Evolutionary conservation across 352 stramenopile genomes (phyloP).

Genomic region (Globisporangium viniferum): DNA sequence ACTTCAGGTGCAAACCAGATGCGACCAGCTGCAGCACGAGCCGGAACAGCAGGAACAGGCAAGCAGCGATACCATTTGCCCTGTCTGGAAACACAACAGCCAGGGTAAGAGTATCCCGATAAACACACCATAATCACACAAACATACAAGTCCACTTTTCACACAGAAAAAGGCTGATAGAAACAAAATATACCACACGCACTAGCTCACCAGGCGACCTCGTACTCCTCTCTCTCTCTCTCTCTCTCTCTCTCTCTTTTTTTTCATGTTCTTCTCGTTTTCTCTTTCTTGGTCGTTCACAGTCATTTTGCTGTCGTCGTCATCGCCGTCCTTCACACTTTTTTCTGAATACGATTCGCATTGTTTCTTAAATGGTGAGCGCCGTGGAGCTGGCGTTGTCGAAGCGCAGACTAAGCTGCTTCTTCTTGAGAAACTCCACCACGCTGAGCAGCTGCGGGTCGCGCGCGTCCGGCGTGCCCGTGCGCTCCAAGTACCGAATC

Average conservation of each 20-base stretch:
- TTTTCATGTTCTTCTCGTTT: neutral
- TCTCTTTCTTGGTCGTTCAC: neutral
- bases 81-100: constrained; percentile 7
- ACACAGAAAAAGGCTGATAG: neutral
- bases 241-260: neutral
- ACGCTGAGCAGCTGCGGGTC: constrained; percentile 74
- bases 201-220: neutral
- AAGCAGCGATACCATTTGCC: constrained; percentile 1
- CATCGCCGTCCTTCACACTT: neutral
- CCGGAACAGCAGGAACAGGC: neutral
- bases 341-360: neutral
- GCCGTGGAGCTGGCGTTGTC: constrained; percentile 82
- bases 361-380: constrained; percentile 65
- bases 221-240: neutral
- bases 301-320: neutral
- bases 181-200: neutral
- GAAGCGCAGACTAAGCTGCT: constrained; percentile 83
- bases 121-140: neutral
- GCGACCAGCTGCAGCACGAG: constrained; percentile 1
- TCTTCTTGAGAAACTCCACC: constrained; percentile 87
- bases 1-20: neutral
- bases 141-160: constrained; percentile 8
- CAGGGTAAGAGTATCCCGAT: neutral
- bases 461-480: constrained; percentile 52
- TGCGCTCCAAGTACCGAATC: constrained; percentile 83